A percentile compares a stretch with the other conserved stretches of the same genome.
Conservation (phyloP, 129 eudicot species). For the Glebionis coronaria region DNA sequence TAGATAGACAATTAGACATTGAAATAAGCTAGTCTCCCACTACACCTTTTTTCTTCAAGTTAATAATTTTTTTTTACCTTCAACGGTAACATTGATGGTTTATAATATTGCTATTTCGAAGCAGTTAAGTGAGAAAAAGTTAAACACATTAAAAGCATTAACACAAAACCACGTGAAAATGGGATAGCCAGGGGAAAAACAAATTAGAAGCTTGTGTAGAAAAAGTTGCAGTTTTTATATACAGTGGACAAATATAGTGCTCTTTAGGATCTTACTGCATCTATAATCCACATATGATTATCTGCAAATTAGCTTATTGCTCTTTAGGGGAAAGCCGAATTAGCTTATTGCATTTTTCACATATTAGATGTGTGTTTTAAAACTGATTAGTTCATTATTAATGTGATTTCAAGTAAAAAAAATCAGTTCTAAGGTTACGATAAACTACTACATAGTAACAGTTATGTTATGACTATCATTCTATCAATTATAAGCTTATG, state of each 20-base stretch:
- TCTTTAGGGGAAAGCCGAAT: not conserved
- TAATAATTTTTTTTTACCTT: not conserved
- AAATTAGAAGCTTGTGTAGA: not conserved
- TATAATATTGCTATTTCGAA: not conserved
- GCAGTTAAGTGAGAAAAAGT: not conserved
- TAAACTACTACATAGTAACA: too few species aligned
- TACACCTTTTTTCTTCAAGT: not conserved
- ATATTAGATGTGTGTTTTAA: too few species aligned
- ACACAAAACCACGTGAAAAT: not conserved
- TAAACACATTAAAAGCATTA: not conserved
- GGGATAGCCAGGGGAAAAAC: not conserved
- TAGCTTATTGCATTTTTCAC: not conserved
- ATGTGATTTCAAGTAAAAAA: too few species aligned
- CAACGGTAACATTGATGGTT: not conserved
- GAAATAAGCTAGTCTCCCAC: too few species aligned
- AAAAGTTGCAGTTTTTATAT: not conserved
- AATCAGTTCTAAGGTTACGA: too few species aligned
- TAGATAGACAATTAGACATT: too few species aligned
- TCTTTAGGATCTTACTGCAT: not conserved
- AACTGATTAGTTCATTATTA: too few species aligned
- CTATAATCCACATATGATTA: not conserved
- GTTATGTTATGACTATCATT: too few species aligned
- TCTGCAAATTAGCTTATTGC: not conserved
- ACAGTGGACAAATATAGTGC: not conserved
- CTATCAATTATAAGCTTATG: too few species aligned